These are phyloP conservation scores for Hymenoscyphus infarciens DNA, from an alignment of 2,329 filamentous ascomycete genomes.

Conservation along the genomic window DNA sequence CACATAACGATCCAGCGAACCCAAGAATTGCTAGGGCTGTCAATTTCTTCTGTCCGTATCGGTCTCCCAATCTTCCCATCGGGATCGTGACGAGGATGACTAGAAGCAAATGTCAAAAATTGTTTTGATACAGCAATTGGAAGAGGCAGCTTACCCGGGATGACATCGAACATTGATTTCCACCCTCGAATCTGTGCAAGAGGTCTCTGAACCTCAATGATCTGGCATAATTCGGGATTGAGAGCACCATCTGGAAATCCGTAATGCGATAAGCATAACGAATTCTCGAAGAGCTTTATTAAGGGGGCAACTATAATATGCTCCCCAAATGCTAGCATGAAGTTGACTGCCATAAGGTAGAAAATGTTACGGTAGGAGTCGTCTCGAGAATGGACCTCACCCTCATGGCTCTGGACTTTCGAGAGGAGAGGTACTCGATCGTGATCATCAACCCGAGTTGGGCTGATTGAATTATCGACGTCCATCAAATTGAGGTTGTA, in stretches of 20 bases:
- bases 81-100: slow-evolving; percentile 34
- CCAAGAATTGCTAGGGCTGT: slow-evolving; percentile 30
- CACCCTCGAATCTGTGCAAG: slow-evolving; percentile 33
- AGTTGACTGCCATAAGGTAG: slow-evolving; percentile 35
- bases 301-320: slow-evolving; percentile 32
- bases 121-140: not conserved
- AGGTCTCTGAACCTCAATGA: slow-evolving; percentile 28
- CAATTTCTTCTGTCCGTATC: slow-evolving; percentile 28
- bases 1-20: slow-evolving; percentile 23
- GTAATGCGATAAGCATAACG: slow-evolving; percentile 30
- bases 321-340: slow-evolving; percentile 32
- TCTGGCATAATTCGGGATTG: slow-evolving; percentile 28
- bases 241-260: slow-evolving; percentile 24
- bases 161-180: slow-evolving; percentile 33
- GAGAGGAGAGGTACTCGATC: not conserved
- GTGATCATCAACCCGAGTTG: not conserved
- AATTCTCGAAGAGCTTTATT: slow-evolving; percentile 32
- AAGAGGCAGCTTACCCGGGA: slow-evolving; percentile 26
- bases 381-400: not conserved
- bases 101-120: slow-evolving; percentile 11
- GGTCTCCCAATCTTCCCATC: slow-evolving; percentile 32
- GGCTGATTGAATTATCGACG: not conserved
- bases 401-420: not conserved
- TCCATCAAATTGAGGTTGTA: not conserved
- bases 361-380: slow-evolving; percentile 9